Evolutionary conservation across 2,329 filamentous ascomycete genomes (phyloP).

Genomic region (Emericellopsis cladophorae): DNA sequence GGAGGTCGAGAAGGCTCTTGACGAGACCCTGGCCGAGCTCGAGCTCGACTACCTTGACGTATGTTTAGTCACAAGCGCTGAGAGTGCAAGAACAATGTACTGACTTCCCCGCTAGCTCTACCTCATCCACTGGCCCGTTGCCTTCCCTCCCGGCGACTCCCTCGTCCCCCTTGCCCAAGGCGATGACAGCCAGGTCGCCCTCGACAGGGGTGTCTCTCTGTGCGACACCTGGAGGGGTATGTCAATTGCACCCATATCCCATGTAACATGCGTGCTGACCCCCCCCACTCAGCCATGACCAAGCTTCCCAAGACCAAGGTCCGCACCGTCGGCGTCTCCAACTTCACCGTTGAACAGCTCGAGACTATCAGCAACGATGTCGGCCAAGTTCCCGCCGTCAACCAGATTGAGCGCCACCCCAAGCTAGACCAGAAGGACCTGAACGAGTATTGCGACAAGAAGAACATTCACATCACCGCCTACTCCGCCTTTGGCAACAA

Average conservation of each 20-base stretch:
- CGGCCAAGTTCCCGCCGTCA: slow-evolving; percentile 46
- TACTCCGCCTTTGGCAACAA: slow-evolving; percentile 47
- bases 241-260: not conserved
- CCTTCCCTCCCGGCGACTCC: slow-evolving; percentile 23
- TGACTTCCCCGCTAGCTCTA: slow-evolving; percentile 26
- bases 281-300: slow-evolving; percentile 26
- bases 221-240: slow-evolving; percentile 30
- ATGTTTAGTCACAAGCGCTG: slow-evolving; percentile 4
- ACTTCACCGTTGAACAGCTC: slow-evolving; percentile 52
- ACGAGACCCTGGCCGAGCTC: slow-evolving; percentile 42
- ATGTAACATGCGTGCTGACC: not conserved
- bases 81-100: not conserved
- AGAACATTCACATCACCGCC: slow-evolving; percentile 54
- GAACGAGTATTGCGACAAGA: slow-evolving; percentile 45
- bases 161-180: slow-evolving; percentile 30
- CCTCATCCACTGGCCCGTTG: slow-evolving; percentile 51
- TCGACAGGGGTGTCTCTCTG: slow-evolving; percentile 29
- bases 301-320: slow-evolving; percentile 48
- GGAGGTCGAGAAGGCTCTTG: slow-evolving; percentile 40
- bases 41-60: slow-evolving; percentile 45
- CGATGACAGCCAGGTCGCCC: slow-evolving; percentile 19
- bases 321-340: slow-evolving; percentile 59
- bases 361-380: slow-evolving; percentile 42
- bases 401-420: slow-evolving; percentile 59
- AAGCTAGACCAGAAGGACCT: slow-evolving; percentile 45